Conservation (phyloP, 768 basidiomycete species). For the Asterophora lycoperdoides region DNA sequence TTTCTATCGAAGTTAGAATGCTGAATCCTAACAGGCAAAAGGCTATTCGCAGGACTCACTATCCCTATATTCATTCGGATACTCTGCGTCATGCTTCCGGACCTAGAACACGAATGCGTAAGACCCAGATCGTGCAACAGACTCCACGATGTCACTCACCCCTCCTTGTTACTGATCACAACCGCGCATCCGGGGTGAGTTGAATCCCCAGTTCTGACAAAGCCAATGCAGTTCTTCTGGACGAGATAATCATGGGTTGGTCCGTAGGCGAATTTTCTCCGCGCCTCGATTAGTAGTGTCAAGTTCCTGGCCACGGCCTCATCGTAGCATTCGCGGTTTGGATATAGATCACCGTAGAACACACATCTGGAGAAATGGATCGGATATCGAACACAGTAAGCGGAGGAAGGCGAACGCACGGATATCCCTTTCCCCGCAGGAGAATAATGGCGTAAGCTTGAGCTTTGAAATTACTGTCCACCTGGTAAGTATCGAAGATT, state of each 20-base stretch:
- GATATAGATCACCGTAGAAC: constrained; percentile 85
- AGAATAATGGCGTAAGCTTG: constrained; percentile 83
- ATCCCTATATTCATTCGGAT: constrained; percentile 66
- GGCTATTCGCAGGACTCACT: constrained; percentile 34
- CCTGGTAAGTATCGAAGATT: constrained; percentile 40
- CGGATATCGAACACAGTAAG: not conserved
- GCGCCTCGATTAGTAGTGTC: constrained; percentile 50
- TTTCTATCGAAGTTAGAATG: constrained; percentile 21
- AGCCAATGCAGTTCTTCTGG: constrained; percentile 66
- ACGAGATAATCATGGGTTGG: constrained; percentile 54
- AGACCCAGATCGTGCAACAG: not conserved
- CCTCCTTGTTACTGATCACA: constrained; percentile 58
- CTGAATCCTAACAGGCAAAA: not conserved
- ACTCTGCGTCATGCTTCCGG: constrained; percentile 33
- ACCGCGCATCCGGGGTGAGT: constrained; percentile 63
- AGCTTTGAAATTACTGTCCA: constrained; percentile 64
- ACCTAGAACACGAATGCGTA: constrained; percentile 17
- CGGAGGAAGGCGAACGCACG: constrained; percentile 44
- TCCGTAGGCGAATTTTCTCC: constrained; percentile 68
- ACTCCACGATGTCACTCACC: constrained; percentile 22
- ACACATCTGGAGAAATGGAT: constrained; percentile 53
- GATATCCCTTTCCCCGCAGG: constrained; percentile 63
- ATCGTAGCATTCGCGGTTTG: constrained; percentile 63
- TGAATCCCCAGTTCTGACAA: constrained; percentile 61
- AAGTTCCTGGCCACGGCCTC: constrained; percentile 48